Evolutionary conservation across 768 basidiomycete genomes (phyloP).

Genomic region (Daedaleopsis nitida): DNA sequence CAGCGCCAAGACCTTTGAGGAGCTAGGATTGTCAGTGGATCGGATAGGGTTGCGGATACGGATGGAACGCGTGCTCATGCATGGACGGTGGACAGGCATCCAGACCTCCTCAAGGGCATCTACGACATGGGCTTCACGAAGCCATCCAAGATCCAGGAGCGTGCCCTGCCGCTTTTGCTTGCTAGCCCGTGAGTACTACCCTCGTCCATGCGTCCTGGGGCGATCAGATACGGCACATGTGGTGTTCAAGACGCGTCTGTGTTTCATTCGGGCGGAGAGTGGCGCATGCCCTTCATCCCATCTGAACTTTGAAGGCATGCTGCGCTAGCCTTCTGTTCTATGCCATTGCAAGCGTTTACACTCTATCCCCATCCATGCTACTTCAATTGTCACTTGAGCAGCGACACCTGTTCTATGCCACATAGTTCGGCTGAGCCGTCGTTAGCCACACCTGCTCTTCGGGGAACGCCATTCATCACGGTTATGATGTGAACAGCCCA

Average conservation of each 20-base stretch:
- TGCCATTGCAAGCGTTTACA: too few relatives aligned
- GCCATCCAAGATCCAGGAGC: constrained; percentile 98
- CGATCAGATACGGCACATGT: background rate
- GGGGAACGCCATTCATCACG: too few relatives aligned
- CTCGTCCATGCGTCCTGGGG: background rate
- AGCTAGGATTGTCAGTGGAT: constrained; percentile 82
- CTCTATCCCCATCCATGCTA: too few relatives aligned
- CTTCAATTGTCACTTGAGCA: too few relatives aligned
- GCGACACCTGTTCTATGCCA: too few relatives aligned
- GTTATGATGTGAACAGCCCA: too few relatives aligned
- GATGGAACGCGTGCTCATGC: constrained; percentile 55
- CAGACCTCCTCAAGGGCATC: constrained; percentile 89
- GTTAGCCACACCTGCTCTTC: too few relatives aligned
- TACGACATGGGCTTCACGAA: constrained; percentile 96
- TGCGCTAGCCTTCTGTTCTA: background rate
- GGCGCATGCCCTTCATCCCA: background rate
- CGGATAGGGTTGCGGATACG: constrained; percentile 47
- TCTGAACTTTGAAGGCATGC: background rate
- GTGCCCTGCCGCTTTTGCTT: constrained; percentile 89
- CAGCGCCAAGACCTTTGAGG: constrained; percentile 93
- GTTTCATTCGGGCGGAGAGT: background rate
- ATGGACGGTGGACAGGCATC: constrained; percentile 50
- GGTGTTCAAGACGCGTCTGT: background rate
- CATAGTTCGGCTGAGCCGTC: too few relatives aligned
- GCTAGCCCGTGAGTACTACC: constrained; percentile 72